phyloP scores from a whole-genome alignment of 2,329 filamentous ascomycete species.

The Cladosporium phlei region DNA sequence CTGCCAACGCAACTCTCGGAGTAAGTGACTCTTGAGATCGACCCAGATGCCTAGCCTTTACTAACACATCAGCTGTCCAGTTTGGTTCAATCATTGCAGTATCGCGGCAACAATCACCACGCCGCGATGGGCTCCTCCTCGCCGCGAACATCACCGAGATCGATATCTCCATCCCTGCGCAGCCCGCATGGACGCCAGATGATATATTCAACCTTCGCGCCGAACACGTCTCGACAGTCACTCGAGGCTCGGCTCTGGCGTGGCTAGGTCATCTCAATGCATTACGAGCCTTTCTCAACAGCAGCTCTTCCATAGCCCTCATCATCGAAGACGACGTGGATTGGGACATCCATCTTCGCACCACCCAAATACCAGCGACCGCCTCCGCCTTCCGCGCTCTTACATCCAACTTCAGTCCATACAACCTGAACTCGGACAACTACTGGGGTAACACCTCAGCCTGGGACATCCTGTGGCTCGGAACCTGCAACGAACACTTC shows the following conservation, averaged over 20 bases:
- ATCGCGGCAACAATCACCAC: conserved; percentile 32
- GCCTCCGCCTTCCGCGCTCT: conserved; percentile 38
- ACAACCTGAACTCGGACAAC: neutral
- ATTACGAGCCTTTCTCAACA: conserved; percentile 38
- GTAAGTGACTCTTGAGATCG: no score
- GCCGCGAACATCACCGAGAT: conserved; percentile 38
- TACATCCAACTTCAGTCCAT: conserved; percentile 1
- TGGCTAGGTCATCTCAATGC: conserved; percentile 40
- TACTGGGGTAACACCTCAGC: conserved; percentile 38
- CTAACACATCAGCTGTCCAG: conserved; percentile 8
- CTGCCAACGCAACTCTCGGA: conserved; percentile 20
- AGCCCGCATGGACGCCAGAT: conserved; percentile 35
- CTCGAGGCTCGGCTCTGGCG: conserved; percentile 35
- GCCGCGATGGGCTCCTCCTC: conserved; percentile 33
- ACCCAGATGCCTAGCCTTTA: neutral
- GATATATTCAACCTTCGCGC: conserved; percentile 29
- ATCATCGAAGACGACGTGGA: conserved; percentile 45
- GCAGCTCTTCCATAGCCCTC: conserved; percentile 38
- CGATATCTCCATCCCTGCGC: conserved; percentile 35
- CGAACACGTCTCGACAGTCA: conserved; percentile 27
- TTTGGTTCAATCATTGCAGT: conserved; percentile 39
- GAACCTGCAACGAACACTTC: conserved; percentile 40
- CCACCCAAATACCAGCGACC: conserved; percentile 38
- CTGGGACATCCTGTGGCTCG: conserved; percentile 39
- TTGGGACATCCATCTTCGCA: conserved; percentile 43